These are phyloP conservation scores for Fusarium fujikuroi DNA, from an alignment of 2,329 filamentous ascomycete genomes.

Conservation along the genomic window DNA sequence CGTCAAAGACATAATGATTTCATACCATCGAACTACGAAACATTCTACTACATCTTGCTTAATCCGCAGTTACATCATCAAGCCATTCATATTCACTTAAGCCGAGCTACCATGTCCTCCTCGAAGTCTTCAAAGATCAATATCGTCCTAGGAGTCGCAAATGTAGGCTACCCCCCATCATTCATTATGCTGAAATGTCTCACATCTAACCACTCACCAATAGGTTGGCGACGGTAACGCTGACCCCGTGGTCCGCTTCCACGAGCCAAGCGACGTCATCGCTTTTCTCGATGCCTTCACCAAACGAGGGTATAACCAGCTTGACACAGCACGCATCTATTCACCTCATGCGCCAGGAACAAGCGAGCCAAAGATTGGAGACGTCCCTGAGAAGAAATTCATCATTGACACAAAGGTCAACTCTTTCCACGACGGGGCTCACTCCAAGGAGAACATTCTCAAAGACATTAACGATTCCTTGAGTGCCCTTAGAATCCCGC, in stretches of 20 bases:
- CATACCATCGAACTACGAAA: background rate
- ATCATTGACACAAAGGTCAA: background rate
- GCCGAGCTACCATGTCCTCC: background rate
- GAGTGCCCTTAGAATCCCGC: background rate
- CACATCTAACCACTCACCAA: background rate
- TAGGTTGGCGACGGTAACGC: background rate
- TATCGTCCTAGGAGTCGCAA: background rate
- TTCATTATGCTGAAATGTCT: rapidly evolving
- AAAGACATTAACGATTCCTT: background rate
- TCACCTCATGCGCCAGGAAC: background rate
- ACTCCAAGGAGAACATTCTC: background rate
- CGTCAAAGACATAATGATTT: rapidly evolving
- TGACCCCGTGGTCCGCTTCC: background rate
- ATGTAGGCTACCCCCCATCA: background rate
- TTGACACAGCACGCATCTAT: background rate
- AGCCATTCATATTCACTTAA: rapidly evolving
- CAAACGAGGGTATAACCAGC: background rate
- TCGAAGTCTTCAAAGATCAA: background rate
- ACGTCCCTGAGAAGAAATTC: background rate
- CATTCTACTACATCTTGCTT: rapidly evolving
- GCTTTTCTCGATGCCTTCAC: background rate
- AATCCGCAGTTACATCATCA: rapidly evolving
- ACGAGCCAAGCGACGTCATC: background rate
- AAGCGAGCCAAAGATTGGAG: background rate
- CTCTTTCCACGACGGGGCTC: background rate